Base-by-base conservation (phyloP, 306 rosid species). In the Cicer bijugum region DNA sequence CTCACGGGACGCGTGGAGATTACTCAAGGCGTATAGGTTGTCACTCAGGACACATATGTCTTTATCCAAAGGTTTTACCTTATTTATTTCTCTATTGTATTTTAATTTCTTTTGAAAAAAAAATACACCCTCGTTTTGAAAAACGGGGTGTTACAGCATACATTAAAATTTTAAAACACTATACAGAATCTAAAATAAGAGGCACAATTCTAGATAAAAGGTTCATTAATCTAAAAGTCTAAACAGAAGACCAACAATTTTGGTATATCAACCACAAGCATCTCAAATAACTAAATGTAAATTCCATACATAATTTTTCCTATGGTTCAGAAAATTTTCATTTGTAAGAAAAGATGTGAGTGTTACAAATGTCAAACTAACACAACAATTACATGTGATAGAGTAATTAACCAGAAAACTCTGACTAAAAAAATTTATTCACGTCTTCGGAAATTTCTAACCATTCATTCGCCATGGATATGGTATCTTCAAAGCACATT, bases 301-400 rank as follows among this genome's bases (percentile, higher is more conserved):
- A 45, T 11, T 69, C 76, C 43, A 59, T 16, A 4, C 14, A 47
- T 1, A 69, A 51, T 1, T 68, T 51, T 33, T 44, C 50, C 67
- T 9, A 9, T 9, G 44, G 64, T 61, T 8, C 40, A 78, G 61
- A 61, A 14, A 39, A 0, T 11, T 14, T 61, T 40, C 66, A 61
- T 40, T 50, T 60, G 23, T 38, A 55, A 64, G 35, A 69, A 58
- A 46, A 77, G 5, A 47, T 45, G 11, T 57, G 15, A 23, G 35
- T 47, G 57, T 81, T 72, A 53, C 53, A 57, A 56, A 67, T 57
- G 67, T 52, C 85, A 82, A 59, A 72, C 43, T 75, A 72, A 17
- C 38, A 61, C 28, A 35, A 9, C 83, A 68, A 52, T 64, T 28
- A 69, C 6, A 69, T 45, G 45, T 63, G 59, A 72, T 45, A 43